A percentile compares a stretch with the other conserved stretches of the same genome.
Evolutionary conservation across 2,329 filamentous ascomycete genomes (phyloP).

Genomic region (Elsinoe arachidis): DNA sequence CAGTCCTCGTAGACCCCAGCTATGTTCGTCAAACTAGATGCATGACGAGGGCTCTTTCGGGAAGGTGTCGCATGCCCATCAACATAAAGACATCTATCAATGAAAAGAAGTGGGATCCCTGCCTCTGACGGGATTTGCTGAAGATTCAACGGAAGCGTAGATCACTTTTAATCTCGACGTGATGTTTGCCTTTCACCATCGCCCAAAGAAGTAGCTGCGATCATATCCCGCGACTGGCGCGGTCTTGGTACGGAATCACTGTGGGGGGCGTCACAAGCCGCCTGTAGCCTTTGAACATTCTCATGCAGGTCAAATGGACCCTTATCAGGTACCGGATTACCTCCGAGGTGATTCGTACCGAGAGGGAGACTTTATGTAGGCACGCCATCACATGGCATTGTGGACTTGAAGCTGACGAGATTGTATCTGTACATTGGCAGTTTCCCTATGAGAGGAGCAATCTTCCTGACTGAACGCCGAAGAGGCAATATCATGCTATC

Average conservation of each 20-base stretch:
- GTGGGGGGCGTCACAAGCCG: neutral
- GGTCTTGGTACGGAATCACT: constrained; percentile 4
- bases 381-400: neutral
- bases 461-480: neutral
- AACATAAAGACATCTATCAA: neutral
- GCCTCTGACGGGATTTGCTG: constrained; percentile 1
- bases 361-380: too few species aligned
- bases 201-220: constrained; percentile 1
- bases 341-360: too few species aligned
- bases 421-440: neutral
- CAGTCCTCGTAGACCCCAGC: too few species aligned
- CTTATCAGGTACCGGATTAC: neutral
- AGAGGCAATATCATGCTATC: neutral
- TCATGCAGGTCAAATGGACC: neutral
- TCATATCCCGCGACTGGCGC: neutral
- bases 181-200: constrained; percentile 4
- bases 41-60: constrained; percentile 2
- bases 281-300: neutral
- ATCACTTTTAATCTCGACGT: neutral
- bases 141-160: constrained; percentile 2
- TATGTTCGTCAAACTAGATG: constrained; percentile 1
- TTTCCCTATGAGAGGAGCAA: neutral
- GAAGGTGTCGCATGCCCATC: constrained; percentile 7
- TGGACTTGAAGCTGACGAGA: neutral
- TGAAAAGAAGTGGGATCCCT: neutral